Percentiles rank a stretch among this genome's conserved stretches.
Evolutionary conservation across 2,329 filamentous ascomycete genomes (phyloP).

Genomic region (Alternaria sp.): DNA sequence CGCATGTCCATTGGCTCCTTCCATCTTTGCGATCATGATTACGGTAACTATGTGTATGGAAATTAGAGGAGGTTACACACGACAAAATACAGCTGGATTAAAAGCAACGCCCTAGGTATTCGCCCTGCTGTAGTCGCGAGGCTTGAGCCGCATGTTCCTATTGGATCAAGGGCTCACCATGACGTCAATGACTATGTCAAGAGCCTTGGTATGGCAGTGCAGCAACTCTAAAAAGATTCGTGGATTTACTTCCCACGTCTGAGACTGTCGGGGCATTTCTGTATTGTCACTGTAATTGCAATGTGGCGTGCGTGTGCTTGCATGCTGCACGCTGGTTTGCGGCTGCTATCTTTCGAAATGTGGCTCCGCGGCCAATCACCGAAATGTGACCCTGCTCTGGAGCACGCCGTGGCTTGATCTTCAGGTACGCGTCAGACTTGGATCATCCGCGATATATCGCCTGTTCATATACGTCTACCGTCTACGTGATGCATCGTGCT

Average conservation of each 20-base stretch:
- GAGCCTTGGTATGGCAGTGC: constrained; percentile 4
- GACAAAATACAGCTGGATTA: neutral
- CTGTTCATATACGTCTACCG: neutral
- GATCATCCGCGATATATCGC: neutral
- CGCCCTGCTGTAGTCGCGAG: neutral
- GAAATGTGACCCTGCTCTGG: neutral
- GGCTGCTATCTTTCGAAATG: neutral
- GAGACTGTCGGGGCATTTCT: neutral
- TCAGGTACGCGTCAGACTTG: neutral
- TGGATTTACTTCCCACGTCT: neutral
- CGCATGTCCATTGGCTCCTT: neutral
- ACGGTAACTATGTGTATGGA: neutral
- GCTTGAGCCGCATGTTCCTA: constrained; percentile 4
- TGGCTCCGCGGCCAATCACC: constrained; percentile 3
- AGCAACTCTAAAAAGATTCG: neutral
- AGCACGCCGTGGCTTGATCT: neutral
- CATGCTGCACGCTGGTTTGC: neutral
- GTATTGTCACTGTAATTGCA: neutral
- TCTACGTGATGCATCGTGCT: neutral
- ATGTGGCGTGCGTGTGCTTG: neutral
- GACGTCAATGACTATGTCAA: constrained; percentile 13
- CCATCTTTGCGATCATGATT: constrained; percentile 8
- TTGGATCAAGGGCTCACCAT: constrained; percentile 9
- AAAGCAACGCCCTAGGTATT: neutral
- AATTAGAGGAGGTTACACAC: neutral